Conservation (phyloP, 2,329 filamentous ascomycete species). For the Neofusicoccum sp. region DNA sequence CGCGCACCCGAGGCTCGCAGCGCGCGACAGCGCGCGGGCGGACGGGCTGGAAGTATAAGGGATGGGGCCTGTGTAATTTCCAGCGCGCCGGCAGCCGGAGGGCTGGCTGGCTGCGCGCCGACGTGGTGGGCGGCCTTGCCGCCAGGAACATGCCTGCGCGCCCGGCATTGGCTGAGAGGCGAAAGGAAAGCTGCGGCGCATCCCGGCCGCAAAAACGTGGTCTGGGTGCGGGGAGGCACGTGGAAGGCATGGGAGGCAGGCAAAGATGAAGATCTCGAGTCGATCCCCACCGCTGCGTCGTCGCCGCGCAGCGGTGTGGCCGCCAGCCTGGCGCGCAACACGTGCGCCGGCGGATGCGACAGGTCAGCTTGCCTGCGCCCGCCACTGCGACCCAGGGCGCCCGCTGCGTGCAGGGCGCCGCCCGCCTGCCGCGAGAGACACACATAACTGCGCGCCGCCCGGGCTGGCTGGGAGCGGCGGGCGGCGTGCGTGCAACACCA, state of each 20-base stretch:
- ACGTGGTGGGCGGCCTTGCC: conserved; percentile 9
- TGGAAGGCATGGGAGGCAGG: conserved; percentile 13
- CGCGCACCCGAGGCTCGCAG: neutral
- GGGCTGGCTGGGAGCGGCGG: neutral
- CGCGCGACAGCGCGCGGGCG: neutral
- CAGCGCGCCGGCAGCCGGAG: neutral
- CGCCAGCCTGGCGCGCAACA: conserved; percentile 1
- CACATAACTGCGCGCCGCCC: conserved; percentile 1
- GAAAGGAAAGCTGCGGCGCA: conserved; percentile 5
- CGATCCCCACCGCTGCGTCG: conserved; percentile 14
- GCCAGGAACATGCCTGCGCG: conserved; percentile 16
- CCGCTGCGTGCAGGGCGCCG: neutral
- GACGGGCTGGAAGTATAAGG: conserved; percentile 10
- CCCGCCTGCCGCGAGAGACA: conserved; percentile 5
- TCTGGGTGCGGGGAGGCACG: conserved; percentile 17
- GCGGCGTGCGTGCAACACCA: neutral
- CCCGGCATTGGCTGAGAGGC: conserved; percentile 3
- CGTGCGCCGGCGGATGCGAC: conserved; percentile 5
- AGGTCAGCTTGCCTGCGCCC: conserved; percentile 2
- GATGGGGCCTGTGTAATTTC: conserved; percentile 15
- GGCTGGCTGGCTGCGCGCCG: conserved; percentile 7
- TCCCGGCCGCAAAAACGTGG: conserved; percentile 18
- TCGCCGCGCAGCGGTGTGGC: conserved; percentile 10
- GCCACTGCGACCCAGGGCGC: neutral
- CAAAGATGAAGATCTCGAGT: conserved; percentile 17